A percentile compares a stretch with the other conserved stretches of the same genome.
These are phyloP conservation scores for Sporodiniella umbellata DNA, from an alignment of 371 early-diverging fungal species.

Conservation along the genomic window DNA sequence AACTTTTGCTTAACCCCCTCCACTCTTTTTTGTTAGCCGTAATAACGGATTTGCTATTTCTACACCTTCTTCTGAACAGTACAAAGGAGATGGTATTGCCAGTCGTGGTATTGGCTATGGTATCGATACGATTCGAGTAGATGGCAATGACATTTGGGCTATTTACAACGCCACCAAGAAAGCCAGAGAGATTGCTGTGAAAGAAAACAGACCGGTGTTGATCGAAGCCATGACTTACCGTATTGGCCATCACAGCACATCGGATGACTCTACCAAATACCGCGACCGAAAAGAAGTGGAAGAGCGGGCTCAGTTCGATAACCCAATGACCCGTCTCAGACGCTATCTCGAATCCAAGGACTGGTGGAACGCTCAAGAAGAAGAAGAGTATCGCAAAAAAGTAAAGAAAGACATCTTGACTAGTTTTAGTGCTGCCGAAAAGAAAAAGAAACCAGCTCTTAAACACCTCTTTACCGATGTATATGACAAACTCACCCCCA, in stretches of 20 bases:
- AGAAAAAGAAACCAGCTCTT: slow-evolving; percentile 81
- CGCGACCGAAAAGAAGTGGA: slow-evolving; percentile 81
- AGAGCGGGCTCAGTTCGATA: slow-evolving; percentile 73
- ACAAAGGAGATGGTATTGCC: slow-evolving; percentile 96
- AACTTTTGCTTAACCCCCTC: no score
- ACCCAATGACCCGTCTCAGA: slow-evolving; percentile 88
- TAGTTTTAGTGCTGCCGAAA: slow-evolving; percentile 84
- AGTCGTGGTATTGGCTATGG: slow-evolving; percentile 94
- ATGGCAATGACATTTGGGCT: slow-evolving; percentile 97
- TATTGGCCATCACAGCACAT: slow-evolving; percentile 95
- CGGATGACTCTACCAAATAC: slow-evolving; percentile 97
- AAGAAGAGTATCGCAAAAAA: slow-evolving; percentile 58
- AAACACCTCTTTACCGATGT: slow-evolving; percentile 91
- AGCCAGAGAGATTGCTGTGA: slow-evolving; percentile 80
- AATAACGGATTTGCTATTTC: slow-evolving; percentile 99
- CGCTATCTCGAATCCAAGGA: slow-evolving; percentile 81
- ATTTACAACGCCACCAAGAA: slow-evolving; percentile 89
- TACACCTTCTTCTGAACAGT: slow-evolving; percentile 93
- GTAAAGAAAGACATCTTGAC: slow-evolving; percentile 69
- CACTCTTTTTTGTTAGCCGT: no score
- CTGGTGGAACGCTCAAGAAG: slow-evolving; percentile 85
- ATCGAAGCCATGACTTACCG: slow-evolving; percentile 98
- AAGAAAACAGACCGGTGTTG: slow-evolving; percentile 83
- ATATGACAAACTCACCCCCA: slow-evolving; percentile 80
- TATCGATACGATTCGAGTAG: slow-evolving; percentile 95